These are phyloP conservation scores for Strobilomyces confusus DNA, from an alignment of 768 basidiomycete genomes.

Conservation along the genomic window DNA sequence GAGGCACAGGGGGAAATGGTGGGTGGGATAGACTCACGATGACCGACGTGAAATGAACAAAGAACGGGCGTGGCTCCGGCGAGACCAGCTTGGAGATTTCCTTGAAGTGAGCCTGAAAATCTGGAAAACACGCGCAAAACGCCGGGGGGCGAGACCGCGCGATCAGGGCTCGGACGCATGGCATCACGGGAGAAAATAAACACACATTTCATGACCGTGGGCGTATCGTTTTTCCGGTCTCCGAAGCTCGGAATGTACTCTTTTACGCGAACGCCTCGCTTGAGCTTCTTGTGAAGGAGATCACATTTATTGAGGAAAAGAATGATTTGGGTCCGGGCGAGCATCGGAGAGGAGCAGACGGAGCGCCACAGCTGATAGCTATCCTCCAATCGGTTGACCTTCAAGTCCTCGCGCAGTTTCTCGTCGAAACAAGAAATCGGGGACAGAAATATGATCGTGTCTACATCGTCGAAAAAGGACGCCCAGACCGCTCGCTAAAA, in stretches of 20 bases:
- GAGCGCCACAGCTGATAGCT: conserved; percentile 76
- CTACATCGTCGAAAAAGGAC: conserved; percentile 78
- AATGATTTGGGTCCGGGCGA: conserved; percentile 51
- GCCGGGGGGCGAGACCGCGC: neutral
- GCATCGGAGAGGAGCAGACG: conserved; percentile 63
- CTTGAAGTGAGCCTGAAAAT: conserved; percentile 79
- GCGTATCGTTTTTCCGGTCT: conserved; percentile 65
- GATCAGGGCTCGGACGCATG: conserved; percentile 6
- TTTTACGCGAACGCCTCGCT: conserved; percentile 59
- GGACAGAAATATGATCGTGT: conserved; percentile 78
- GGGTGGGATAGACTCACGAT: conserved; percentile 47
- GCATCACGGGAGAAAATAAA: conserved; percentile 8
- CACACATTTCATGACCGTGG: conserved; percentile 70
- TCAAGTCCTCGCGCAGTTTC: conserved; percentile 63
- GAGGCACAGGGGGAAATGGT: conserved; percentile 3
- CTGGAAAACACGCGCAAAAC: conserved; percentile 33
- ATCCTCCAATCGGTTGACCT: conserved; percentile 73
- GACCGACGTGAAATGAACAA: conserved; percentile 73
- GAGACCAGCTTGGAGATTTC: conserved; percentile 65
- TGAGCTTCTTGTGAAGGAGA: conserved; percentile 68
- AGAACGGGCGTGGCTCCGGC: conserved; percentile 63
- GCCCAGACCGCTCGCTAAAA: conserved; percentile 70
- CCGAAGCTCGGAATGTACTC: conserved; percentile 74
- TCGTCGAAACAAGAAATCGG: conserved; percentile 82
- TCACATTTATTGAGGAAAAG: conserved; percentile 70